phyloP scores from a whole-genome alignment of 345 rosid species.

The thale cress (Arabidopsis thaliana) region TAIR10.1 NC_003070.9:25391501-25392000 shows the following conservation, averaged over 20 bases:
- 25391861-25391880: conserved; percentile 88
- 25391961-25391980: conserved; percentile 51
- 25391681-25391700: conserved; percentile 58
- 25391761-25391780: conserved; percentile 58
- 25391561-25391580: conserved; percentile 41
- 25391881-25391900: conserved; percentile 76
- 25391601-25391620: not conserved
- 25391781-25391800: conserved; percentile 84
- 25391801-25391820: conserved; percentile 78
- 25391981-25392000: conserved; percentile 71
- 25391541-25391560: conserved; percentile 70
- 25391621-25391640: conserved; percentile 23
- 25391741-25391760: conserved; percentile 53
- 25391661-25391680: conserved; percentile 52
- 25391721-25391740: conserved; percentile 64
- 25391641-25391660: conserved; percentile 25
- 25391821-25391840: conserved; percentile 96
- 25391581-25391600: conserved; percentile 9
- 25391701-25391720: conserved; percentile 74
- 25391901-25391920: conserved; percentile 85
- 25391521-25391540: conserved; percentile 62
- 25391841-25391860: conserved; percentile 95
- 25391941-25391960: conserved; percentile 67
- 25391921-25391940: conserved; percentile 71
- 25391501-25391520: not conserved